phyloP scores from a whole-genome alignment of 2,329 filamentous ascomycete species.

The Tolypocladium sp. region DNA sequence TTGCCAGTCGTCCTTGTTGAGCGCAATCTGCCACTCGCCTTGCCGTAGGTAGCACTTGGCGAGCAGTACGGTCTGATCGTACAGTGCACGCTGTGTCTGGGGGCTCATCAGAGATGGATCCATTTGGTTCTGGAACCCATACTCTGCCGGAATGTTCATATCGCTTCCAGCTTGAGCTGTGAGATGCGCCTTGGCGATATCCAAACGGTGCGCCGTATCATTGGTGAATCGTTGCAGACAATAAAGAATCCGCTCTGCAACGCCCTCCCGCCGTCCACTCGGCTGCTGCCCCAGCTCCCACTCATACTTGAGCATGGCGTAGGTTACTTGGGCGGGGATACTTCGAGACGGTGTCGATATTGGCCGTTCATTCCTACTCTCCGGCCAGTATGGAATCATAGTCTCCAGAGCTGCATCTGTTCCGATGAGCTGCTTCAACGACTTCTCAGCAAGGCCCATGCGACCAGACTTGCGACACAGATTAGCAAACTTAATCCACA shows the following conservation, averaged over 20 bases:
- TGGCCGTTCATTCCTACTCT: constrained; percentile 16
- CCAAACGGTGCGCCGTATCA: constrained; percentile 47
- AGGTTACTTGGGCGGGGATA: constrained; percentile 72
- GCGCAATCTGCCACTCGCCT: constrained; percentile 86
- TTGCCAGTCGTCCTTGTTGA: constrained; percentile 85
- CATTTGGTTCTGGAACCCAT: constrained; percentile 38
- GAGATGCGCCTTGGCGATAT: constrained; percentile 42
- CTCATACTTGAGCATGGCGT: constrained; percentile 94
- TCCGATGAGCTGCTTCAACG: constrained; percentile 80
- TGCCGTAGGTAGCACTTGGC: constrained; percentile 95
- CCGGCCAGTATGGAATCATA: constrained; percentile 51
- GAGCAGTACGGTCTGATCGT: constrained; percentile 61
- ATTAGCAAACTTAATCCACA: constrained; percentile 99
- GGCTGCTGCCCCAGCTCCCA: constrained; percentile 75
- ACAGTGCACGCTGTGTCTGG: constrained; percentile 41
- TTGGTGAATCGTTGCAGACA: constrained; percentile 53
- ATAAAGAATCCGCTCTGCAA: constrained; percentile 46
- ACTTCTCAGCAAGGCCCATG: constrained; percentile 91
- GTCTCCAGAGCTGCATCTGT: constrained; percentile 54
- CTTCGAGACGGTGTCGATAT: constrained; percentile 23
- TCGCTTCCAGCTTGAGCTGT: constrained; percentile 37
- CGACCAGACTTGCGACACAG: constrained; percentile 93
- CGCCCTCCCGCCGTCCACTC: constrained; percentile 27
- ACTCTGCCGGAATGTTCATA: constrained; percentile 34
- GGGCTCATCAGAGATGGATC: constrained; percentile 36